phyloP scores from a whole-genome alignment of 129 eudicot genomes.

The Artemisia argyi region DNA sequence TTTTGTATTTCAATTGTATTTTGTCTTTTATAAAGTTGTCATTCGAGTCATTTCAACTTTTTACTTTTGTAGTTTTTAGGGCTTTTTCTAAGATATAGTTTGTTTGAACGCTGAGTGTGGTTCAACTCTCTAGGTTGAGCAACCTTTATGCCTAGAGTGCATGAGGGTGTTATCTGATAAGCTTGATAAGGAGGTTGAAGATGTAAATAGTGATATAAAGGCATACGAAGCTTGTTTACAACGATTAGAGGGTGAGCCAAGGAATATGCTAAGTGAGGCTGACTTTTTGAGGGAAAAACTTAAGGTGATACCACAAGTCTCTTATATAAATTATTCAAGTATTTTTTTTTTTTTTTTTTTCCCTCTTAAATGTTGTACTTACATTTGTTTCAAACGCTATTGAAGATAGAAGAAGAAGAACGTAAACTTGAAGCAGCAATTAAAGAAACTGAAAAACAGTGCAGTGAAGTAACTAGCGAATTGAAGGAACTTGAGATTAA shows the following conservation, averaged over 20 bases:
- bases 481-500: conserved; percentile 86
- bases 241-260: conserved; percentile 85
- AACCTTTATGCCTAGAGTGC: conserved; percentile 96
- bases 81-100: too few species aligned
- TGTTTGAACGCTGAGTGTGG: not conserved
- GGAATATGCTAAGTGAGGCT: conserved; percentile 74
- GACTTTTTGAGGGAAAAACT: conserved; percentile 91
- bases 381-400: conserved; percentile 15
- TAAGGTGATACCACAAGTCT: conserved; percentile 46
- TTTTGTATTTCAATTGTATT: too few species aligned
- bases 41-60: too few species aligned
- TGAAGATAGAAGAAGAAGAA: conserved; percentile 95
- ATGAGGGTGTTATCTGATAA: conserved; percentile 93
- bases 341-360: not conserved
- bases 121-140: conserved; percentile 61
- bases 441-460: conserved; percentile 91
- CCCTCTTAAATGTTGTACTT: not conserved
- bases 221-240: conserved; percentile 93
- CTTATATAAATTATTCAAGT: not conserved
- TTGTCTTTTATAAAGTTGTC: too few species aligned
- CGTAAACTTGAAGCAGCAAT: conserved; percentile 98
- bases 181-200: conserved; percentile 98
- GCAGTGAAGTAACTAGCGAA: conserved; percentile 82
- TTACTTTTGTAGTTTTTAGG: too few species aligned
- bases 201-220: conserved; percentile 83